phyloP scores from a whole-genome alignment of 2,329 filamentous ascomycete genomes.

The Calonectria ilicicola region DNA sequence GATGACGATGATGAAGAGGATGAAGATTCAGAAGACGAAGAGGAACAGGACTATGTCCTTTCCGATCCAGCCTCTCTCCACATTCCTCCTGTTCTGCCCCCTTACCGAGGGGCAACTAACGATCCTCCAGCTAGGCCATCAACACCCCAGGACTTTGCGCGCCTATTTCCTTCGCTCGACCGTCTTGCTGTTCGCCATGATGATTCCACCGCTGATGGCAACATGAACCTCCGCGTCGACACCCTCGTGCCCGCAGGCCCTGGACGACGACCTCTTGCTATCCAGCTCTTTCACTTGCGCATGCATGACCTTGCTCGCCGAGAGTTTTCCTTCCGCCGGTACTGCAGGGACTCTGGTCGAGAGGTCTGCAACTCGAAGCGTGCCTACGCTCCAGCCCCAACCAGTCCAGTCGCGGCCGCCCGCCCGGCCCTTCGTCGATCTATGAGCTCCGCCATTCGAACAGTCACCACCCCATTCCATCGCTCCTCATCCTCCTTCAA shows the following conservation, averaged over 20 bases:
- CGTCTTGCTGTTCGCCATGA: slow-evolving; percentile 89
- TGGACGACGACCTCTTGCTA: slow-evolving; percentile 74
- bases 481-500: slow-evolving; percentile 41
- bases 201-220: slow-evolving; percentile 89
- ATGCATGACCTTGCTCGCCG: slow-evolving; percentile 92
- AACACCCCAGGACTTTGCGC: slow-evolving; percentile 83
- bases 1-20: slow-evolving; percentile 46
- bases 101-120: slow-evolving; percentile 69
- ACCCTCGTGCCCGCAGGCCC: slow-evolving; percentile 72
- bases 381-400: slow-evolving; percentile 61
- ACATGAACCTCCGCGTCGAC: slow-evolving; percentile 95
- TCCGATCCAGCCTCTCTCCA: slow-evolving; percentile 43
- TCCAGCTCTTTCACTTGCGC: slow-evolving; percentile 89
- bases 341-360: slow-evolving; percentile 91
- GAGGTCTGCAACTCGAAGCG: slow-evolving; percentile 90
- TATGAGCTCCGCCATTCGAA: slow-evolving; percentile 59
- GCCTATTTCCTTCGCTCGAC: slow-evolving; percentile 87
- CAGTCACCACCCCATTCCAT: slow-evolving; percentile 52
- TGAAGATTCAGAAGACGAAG: slow-evolving; percentile 40
- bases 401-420: slow-evolving; percentile 45
- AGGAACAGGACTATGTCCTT: slow-evolving; percentile 41
- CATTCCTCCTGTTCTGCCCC: slow-evolving; percentile 65
- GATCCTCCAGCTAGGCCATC: slow-evolving; percentile 78
- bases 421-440: slow-evolving; percentile 60
- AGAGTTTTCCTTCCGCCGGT: slow-evolving; percentile 90